Conservation (phyloP, 805 yeast genomes). For the Candida succiphila region DNA sequence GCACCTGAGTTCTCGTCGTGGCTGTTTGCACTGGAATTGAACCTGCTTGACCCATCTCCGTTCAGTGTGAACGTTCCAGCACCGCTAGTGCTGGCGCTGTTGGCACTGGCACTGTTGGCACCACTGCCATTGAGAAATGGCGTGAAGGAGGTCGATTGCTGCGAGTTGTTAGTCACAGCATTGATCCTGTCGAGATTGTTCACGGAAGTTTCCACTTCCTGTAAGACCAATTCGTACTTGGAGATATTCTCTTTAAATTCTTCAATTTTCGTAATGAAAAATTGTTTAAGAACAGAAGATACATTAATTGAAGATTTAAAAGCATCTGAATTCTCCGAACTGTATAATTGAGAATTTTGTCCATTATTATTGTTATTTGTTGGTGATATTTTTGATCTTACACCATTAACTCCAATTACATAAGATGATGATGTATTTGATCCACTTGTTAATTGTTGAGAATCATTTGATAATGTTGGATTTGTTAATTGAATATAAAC, state of each 20-base stretch:
- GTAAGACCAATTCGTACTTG: conserved; percentile 35
- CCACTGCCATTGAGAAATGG: conserved; percentile 12
- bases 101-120: conserved; percentile 19
- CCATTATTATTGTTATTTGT: conserved; percentile 23
- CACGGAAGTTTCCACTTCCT: conserved; percentile 53
- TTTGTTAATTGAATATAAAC: conserved; percentile 26
- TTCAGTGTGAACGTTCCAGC: conserved; percentile 1
- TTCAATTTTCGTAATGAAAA: conserved; percentile 35
- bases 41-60: too few relatives aligned
- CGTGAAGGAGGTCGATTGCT: neutral
- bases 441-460: neutral
- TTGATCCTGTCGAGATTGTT: conserved; percentile 46
- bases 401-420: conserved; percentile 22
- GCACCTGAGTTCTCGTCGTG: too few relatives aligned
- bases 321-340: conserved; percentile 14
- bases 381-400: conserved; percentile 12
- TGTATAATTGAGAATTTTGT: conserved; percentile 10
- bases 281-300: conserved; percentile 40
- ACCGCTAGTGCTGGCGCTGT: conserved; percentile 15
- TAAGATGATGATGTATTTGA: conserved; percentile 3
- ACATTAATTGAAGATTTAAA: conserved; percentile 37
- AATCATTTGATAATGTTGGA: conserved; percentile 15
- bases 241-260: conserved; percentile 36
- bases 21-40: conserved; percentile 21
- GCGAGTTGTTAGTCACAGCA: neutral